These are phyloP conservation scores for Backusella liffmaniae DNA, from an alignment of 192 early-diverging fungal genomes.

Conservation along the genomic window DNA sequence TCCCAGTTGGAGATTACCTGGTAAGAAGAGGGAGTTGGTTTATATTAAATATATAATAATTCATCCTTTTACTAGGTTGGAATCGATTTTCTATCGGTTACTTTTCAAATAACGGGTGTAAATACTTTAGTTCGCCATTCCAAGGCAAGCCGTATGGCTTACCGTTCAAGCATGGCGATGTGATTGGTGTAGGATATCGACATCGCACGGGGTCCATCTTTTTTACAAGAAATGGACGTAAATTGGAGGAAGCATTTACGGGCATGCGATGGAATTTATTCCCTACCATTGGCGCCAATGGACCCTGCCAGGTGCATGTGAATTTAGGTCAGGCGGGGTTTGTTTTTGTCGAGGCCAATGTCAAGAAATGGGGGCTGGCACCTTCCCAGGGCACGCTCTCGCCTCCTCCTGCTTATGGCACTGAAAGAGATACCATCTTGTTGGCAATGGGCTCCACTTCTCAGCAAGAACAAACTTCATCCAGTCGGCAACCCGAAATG, in stretches of 20 bases:
- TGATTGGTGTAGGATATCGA: constrained; percentile 52
- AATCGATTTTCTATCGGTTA: constrained; percentile 49
- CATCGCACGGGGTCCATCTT: constrained; percentile 50
- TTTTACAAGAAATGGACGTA: constrained; percentile 48
- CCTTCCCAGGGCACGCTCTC: constrained; percentile 65
- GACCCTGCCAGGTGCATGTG: constrained; percentile 42
- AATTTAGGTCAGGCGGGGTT: constrained; percentile 54
- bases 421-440: constrained; percentile 66
- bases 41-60: not conserved
- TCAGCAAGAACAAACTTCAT: not conserved
- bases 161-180: constrained; percentile 43
- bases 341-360: constrained; percentile 84
- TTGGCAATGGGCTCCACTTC: constrained; percentile 34
- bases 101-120: constrained; percentile 39
- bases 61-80: constrained; percentile 33
- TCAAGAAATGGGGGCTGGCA: constrained; percentile 81
- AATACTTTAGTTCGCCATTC: constrained; percentile 40
- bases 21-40: constrained; percentile 5
- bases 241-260: constrained; percentile 38
- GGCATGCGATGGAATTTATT: constrained; percentile 38
- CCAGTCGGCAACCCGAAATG: not conserved
- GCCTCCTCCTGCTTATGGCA: constrained; percentile 78
- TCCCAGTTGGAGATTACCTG: constrained; percentile 47
- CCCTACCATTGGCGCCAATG: constrained; percentile 45
- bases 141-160: constrained; percentile 33